Evolutionary conservation across 2,329 filamentous ascomycete species (phyloP).

Genomic region (Colletotrichum spaethianum): DNA sequence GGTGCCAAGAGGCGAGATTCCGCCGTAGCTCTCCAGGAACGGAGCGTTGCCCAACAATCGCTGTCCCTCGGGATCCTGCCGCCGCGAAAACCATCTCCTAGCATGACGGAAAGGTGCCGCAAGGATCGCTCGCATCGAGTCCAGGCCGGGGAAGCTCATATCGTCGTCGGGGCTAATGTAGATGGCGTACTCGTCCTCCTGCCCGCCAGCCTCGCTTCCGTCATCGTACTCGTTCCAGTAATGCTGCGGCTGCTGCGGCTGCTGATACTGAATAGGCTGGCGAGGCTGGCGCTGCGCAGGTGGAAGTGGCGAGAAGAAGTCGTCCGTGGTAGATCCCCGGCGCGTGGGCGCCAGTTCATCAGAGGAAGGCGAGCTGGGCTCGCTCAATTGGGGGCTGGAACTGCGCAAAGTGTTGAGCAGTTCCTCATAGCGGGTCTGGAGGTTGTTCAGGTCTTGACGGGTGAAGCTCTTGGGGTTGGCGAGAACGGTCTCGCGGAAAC

Average conservation of each 20-base stretch:
- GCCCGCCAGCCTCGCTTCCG: constrained; percentile 76
- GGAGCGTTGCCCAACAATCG: constrained; percentile 31
- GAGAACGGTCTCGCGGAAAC: constrained; percentile 78
- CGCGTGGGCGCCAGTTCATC: constrained; percentile 45
- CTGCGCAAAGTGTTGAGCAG: constrained; percentile 63
- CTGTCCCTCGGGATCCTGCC: constrained; percentile 20
- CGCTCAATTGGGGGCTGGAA: constrained; percentile 57
- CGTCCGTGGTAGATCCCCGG: constrained; percentile 35
- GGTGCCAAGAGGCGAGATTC: constrained; percentile 45
- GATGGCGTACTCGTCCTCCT: constrained; percentile 75
- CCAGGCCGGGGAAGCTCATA: constrained; percentile 73
- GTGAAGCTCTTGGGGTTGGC: constrained; percentile 80
- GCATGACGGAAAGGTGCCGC: constrained; percentile 65
- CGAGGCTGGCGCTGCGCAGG: constrained; percentile 44
- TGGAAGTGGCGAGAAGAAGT: constrained; percentile 32
- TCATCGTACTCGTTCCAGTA: constrained; percentile 94
- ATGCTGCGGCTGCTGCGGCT: constrained; percentile 52
- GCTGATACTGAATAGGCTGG: constrained; percentile 35
- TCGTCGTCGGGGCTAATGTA: constrained; percentile 80
- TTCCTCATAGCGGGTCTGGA: constrained; percentile 66
- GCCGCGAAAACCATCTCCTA: constrained; percentile 63
- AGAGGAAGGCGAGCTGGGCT: constrained; percentile 56
- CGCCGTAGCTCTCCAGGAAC: constrained; percentile 39
- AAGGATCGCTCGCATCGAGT: constrained; percentile 69
- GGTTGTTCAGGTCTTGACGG: constrained; percentile 71